Conservation (phyloP, 805 yeast genomes). For the Candida tibetensis region DNA sequence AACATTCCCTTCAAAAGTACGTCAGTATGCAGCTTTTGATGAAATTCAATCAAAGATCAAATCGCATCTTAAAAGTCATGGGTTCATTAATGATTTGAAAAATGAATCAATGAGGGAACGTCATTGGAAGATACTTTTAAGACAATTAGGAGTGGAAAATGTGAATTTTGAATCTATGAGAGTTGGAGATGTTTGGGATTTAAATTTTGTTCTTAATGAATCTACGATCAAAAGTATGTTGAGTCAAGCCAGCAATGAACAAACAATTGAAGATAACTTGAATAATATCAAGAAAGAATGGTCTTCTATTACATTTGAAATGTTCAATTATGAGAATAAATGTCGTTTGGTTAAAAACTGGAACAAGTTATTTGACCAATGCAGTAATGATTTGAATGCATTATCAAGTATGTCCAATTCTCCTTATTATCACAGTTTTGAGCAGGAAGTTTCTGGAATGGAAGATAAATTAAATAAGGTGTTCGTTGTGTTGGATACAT, state of each 20-base stretch:
- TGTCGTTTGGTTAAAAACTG: conserved; percentile 64
- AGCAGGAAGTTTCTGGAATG: conserved; percentile 52
- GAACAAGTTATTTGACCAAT: conserved; percentile 56
- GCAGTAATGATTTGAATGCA: conserved; percentile 59
- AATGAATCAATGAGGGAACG: conserved; percentile 57
- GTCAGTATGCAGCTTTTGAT: conserved; percentile 70
- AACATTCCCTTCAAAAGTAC: conserved; percentile 52
- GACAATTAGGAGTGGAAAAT: conserved; percentile 25
- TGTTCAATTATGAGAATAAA: conserved; percentile 50
- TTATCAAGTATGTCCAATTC: conserved; percentile 72
- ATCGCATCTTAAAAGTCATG: conserved; percentile 33
- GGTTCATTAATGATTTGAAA: conserved; percentile 45
- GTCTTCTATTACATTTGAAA: conserved; percentile 50
- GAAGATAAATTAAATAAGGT: conserved; percentile 55
- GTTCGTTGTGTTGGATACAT: conserved; percentile 53
- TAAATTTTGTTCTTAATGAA: conserved; percentile 49
- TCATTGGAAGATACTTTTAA: conserved; percentile 61
- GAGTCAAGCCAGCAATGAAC: conserved; percentile 70
- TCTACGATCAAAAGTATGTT: conserved; percentile 46
- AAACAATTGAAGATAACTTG: conserved; percentile 58
- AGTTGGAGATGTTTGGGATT: conserved; percentile 60
- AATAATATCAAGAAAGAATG: conserved; percentile 52
- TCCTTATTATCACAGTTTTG: conserved; percentile 56
- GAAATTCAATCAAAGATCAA: conserved; percentile 49
- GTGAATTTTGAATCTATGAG: conserved; percentile 27